Percentiles rank a stretch among this genome's conserved stretches.
Conservation (phyloP, 257 asterid species). For the Solanum paucissectum region DNA sequence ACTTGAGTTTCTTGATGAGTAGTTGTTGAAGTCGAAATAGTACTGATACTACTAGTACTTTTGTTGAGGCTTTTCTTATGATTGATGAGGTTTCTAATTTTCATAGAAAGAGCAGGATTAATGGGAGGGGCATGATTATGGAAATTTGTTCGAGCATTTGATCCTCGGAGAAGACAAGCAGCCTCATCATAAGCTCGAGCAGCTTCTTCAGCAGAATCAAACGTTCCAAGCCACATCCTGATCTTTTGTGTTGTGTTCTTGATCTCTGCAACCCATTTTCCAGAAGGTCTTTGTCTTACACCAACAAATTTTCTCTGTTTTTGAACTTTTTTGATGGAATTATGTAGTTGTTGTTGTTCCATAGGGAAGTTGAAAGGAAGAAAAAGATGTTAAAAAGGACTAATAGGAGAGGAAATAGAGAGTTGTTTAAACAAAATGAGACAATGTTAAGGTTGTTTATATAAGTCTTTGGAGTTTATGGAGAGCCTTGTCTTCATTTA, state of each 20-base stretch:
- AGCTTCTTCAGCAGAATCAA: conserved; percentile 85
- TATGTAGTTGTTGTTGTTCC: neutral
- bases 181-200: conserved; percentile 87
- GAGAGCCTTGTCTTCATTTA: conserved; percentile 18
- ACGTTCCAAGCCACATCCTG: conserved; percentile 85
- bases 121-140: conserved; percentile 34
- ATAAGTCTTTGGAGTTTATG: conserved; percentile 16
- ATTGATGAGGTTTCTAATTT: conserved; percentile 58
- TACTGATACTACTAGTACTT: neutral
- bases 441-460: conserved; percentile 10
- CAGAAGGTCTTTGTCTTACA: conserved; percentile 80
- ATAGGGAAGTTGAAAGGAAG: neutral
- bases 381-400: conserved; percentile 1
- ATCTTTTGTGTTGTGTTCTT: conserved; percentile 88
- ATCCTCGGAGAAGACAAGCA: conserved; percentile 73
- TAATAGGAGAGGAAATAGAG: neutral
- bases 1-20: neutral
- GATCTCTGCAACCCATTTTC: conserved; percentile 89
- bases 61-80: conserved; percentile 37
- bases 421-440: conserved; percentile 14
- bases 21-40: neutral
- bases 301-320: conserved; percentile 57
- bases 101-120: conserved; percentile 65
- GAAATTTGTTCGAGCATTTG: conserved; percentile 70
- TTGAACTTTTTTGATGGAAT: neutral